phyloP scores from a whole-genome alignment of 192 early-diverging fungal species.

The Lunasporangiospora selenospora region DNA sequence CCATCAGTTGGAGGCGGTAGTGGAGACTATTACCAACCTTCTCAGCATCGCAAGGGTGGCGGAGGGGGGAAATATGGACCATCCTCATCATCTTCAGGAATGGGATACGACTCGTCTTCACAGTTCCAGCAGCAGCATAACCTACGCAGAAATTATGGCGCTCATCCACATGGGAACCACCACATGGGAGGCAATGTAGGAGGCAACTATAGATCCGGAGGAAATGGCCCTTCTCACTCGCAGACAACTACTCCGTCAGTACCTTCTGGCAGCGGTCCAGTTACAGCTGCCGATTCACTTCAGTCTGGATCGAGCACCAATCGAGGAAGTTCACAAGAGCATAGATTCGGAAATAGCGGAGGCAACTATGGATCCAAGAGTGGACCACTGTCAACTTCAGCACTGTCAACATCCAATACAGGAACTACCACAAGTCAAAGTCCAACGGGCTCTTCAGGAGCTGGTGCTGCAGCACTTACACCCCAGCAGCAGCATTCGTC shows the following conservation, averaged over 20 bases:
- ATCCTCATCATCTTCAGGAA: no score
- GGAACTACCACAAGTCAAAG: background rate
- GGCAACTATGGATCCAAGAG: background rate
- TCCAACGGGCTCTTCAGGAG: background rate
- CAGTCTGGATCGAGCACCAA: background rate
- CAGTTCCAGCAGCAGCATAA: background rate
- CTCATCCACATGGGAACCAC: background rate
- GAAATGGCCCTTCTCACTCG: conserved; percentile 3
- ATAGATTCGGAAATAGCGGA: background rate
- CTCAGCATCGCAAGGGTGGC: conserved; percentile 16
- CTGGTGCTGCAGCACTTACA: background rate
- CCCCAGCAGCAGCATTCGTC: background rate
- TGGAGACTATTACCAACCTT: background rate
- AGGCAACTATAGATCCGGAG: conserved; percentile 4
- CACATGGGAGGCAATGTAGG: background rate
- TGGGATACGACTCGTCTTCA: background rate
- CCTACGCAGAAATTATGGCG: background rate
- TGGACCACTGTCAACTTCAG: background rate
- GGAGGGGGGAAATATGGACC: conserved; percentile 12
- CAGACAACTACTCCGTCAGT: no score
- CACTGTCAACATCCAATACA: background rate
- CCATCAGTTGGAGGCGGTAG: conserved; percentile 6
- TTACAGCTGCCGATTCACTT: background rate
- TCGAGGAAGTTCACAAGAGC: background rate
- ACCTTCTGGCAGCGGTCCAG: background rate